Base-by-base conservation (phyloP, 139 green algal species). In the Chlamydomonas urium region DNA sequence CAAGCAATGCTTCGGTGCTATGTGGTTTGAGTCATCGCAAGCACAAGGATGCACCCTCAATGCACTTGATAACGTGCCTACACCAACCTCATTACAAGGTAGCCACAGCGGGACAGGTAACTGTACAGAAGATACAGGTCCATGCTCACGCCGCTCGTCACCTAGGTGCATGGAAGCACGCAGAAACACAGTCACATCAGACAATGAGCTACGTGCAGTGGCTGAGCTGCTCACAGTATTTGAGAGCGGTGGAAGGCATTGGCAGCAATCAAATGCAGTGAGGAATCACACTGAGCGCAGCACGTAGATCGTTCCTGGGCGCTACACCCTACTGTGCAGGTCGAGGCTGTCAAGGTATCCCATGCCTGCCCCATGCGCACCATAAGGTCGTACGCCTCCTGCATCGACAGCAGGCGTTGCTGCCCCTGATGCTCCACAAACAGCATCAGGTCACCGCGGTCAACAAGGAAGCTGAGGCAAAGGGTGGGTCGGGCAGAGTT, bases 301-400 rank as follows among this genome's bases (percentile, higher is more conserved):
- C n/a, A n/a, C n/a, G n/a, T n/a, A n/a, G n/a, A n/a, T n/a, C n/a
- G n/a, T n/a, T 26, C 19, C 32, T 28, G 59, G 32, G 38, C 33
- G 3, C 26, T 28, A 0, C 38, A 38, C 0, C n/a, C 34, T 3
- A 5, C 14, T 59, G 2, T 37, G 36, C 26, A 69, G 2, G 4
- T 4, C 10, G 14, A 1, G 65, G 24, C 47, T 36, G n/a, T n/a
- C n/a, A n/a, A n/a, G n/a, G n/a, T n/a, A 53, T 3, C 14, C 31
- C 36, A 50, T 36, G 24, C 17, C 21, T 19, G 29, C 26, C 2
- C 28, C 5, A 48, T 31, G 4, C 69, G 3, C 47, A 83, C 73
- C 73, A 83, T 79, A 3, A 83, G 73, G 29, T 80, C 78, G 33
- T 73, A 80, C 1, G 37, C 58, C 65, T 83, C 78, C 65, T 83